Base-by-base conservation (phyloP, 345 rosid genomes). In the Eutrema japonicum region DNA sequence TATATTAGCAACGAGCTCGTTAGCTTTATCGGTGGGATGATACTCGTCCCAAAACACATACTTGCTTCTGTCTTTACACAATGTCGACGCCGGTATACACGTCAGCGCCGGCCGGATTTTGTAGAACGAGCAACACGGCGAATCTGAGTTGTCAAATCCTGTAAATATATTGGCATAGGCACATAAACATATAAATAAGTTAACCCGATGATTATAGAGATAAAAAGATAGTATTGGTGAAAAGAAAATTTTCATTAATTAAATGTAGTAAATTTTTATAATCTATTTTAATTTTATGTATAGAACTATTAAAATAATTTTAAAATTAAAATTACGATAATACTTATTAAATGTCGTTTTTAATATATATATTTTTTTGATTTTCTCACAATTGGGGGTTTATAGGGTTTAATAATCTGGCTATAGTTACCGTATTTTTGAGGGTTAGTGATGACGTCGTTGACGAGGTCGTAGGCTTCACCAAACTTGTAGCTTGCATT, bases 41-140 rank as follows among this genome's bases (percentile, higher is more conserved):
- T 91, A 94, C 73, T 94, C 97, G n/a, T 91, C 98, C 98, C 98
- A 94, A 57, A 94, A 94, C 77, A 91, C 90, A 30, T 88, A 91
- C 77, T 89, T 88, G 83, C 91, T 94, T 79, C 98, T 78, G 71
- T 94, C 97, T 40, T 71, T 71, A 71, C 97, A 94, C 82, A 94
- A 53, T 45, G 83, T 85, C 4, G 98, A 94, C 33, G 90, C 95
- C 0, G 98, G 98, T 9, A 87, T 3, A 70, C 98, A 94, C 4
- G 98, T 94, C 12, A 94, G 80, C 10, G 98, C 94, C 13, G 97
- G 97, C 60, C 97, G 70, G 69, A 91, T 91, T 16, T 66, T 87
- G 67, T 96, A 92, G 45, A 94, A 81, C 4, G 97, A 94, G 80
- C 98, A 94, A 52, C 98, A 94, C 14, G 96, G 98, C 12, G 92